A percentile compares a stretch with the other conserved stretches of the same genome.
Evolutionary conservation across 345 rosid genomes (phyloP).

Genomic region (Boechera retrofracta): DNA sequence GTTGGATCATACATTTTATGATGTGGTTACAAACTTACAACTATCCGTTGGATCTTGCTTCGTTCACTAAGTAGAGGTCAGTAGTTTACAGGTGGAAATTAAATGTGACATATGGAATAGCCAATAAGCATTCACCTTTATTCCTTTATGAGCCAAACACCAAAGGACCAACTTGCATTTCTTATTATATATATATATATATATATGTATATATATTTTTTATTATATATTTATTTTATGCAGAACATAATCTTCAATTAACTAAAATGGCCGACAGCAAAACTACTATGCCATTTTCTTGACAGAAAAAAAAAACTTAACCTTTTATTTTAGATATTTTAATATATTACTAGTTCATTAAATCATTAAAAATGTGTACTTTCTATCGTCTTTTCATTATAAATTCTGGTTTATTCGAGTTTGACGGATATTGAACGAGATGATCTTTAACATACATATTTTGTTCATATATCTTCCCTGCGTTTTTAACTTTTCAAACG

Average conservation of each 20-base stretch:
- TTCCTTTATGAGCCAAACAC: conserved; percentile 27
- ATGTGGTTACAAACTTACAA: neutral
- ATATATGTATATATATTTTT: too few species aligned
- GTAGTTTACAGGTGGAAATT: conserved; percentile 18
- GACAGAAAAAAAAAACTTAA: neutral
- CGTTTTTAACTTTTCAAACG: too few species aligned
- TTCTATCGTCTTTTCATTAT: too few species aligned
- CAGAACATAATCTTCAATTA: conserved; percentile 8
- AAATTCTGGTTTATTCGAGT: too few species aligned
- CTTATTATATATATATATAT: neutral
- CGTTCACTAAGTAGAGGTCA: conserved; percentile 14
- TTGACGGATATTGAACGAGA: too few species aligned
- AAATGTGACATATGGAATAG: conserved; percentile 32
- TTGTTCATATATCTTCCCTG: too few species aligned
- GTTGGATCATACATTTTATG: neutral
- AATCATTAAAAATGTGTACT: too few species aligned
- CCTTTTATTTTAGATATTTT: neutral
- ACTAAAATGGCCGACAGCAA: neutral
- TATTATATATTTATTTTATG: neutral
- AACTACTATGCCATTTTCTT: neutral
- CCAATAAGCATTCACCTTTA: conserved; percentile 31
- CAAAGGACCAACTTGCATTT: conserved; percentile 42
- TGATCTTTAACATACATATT: too few species aligned
- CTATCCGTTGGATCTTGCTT: neutral
- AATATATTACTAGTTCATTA: neutral